Evolutionary conservation across 805 yeast genomes (phyloP).

Genomic region (Henningerozyma blattae): DNA sequence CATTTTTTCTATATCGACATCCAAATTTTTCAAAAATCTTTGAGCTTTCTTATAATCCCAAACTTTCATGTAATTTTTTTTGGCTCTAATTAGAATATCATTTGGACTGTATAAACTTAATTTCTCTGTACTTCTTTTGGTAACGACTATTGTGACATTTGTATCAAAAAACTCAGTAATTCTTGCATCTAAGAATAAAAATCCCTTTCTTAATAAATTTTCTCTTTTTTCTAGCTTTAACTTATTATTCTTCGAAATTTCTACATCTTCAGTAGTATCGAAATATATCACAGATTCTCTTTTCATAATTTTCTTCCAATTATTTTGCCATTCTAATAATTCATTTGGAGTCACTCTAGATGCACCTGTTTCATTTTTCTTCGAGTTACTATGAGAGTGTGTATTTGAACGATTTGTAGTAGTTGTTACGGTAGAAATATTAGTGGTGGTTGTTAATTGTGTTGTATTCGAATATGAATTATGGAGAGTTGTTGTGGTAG

Average conservation of each 20-base stretch:
- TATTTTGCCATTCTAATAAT: constrained; percentile 46
- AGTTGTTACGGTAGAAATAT: constrained; percentile 9
- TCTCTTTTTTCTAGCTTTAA: constrained; percentile 17
- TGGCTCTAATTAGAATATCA: constrained; percentile 61
- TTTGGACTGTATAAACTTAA: constrained; percentile 30
- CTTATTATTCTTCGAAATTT: constrained; percentile 10
- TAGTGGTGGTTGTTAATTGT: no score
- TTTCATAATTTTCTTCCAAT: constrained; percentile 52
- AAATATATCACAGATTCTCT: constrained; percentile 46
- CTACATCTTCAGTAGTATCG: constrained; percentile 33
- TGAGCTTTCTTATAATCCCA: constrained; percentile 84
- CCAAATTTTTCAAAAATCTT: constrained; percentile 60
- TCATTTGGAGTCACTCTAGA: constrained; percentile 25
- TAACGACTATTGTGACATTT: constrained; percentile 65
- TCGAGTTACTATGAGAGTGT: no score
- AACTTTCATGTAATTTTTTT: constrained; percentile 51
- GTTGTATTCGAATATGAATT: no score
- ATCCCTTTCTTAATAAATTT: constrained; percentile 21
- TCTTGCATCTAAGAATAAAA: constrained; percentile 38
- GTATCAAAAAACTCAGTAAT: constrained; percentile 48
- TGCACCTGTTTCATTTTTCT: constrained; percentile 10
- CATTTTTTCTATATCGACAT: constrained; percentile 27
- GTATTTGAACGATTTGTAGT: no score
- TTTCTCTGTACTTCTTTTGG: constrained; percentile 41
- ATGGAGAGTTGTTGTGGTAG: no score